phyloP scores from a whole-genome alignment of 2,329 filamentous ascomycete genomes.

The Colletotrichum musicola region DNA sequence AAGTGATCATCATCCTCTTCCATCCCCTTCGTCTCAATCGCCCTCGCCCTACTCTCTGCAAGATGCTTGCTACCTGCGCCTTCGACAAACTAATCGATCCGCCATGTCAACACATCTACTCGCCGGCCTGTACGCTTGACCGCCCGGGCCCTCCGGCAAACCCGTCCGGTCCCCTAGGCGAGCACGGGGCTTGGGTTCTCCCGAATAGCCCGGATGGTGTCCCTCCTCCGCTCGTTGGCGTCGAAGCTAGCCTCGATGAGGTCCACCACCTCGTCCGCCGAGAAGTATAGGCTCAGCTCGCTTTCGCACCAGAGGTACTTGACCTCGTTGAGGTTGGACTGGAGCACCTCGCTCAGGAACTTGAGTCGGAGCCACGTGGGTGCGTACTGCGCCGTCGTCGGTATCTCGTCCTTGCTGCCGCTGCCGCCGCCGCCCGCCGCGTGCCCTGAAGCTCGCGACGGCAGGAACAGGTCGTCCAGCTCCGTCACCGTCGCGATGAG shows the following conservation, averaged over 20 bases:
- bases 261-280: constrained; percentile 71
- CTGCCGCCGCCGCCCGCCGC: constrained; percentile 17
- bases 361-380: constrained; percentile 73
- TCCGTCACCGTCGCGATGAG: constrained; percentile 69
- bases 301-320: constrained; percentile 74
- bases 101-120: constrained; percentile 16
- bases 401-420: constrained; percentile 54
- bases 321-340: constrained; percentile 75
- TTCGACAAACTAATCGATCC: constrained; percentile 3
- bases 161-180: constrained; percentile 31
- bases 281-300: constrained; percentile 74
- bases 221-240: constrained; percentile 69
- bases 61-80: background rate
- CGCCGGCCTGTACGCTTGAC: constrained; percentile 18
- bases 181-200: constrained; percentile 60
- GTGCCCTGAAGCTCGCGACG: constrained; percentile 51
- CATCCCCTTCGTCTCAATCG: too few relatives aligned
- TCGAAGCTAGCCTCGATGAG: constrained; percentile 74
- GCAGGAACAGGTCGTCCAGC: constrained; percentile 71
- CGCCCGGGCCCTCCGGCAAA: constrained; percentile 30
- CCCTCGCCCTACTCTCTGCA: background rate
- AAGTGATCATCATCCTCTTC: too few relatives aligned
- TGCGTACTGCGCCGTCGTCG: constrained; percentile 71
- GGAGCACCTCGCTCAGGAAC: constrained; percentile 73
- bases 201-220: constrained; percentile 70